Base-by-base conservation (phyloP, 2,329 filamentous ascomycete species). In the Monilinia fructigena region DNA sequence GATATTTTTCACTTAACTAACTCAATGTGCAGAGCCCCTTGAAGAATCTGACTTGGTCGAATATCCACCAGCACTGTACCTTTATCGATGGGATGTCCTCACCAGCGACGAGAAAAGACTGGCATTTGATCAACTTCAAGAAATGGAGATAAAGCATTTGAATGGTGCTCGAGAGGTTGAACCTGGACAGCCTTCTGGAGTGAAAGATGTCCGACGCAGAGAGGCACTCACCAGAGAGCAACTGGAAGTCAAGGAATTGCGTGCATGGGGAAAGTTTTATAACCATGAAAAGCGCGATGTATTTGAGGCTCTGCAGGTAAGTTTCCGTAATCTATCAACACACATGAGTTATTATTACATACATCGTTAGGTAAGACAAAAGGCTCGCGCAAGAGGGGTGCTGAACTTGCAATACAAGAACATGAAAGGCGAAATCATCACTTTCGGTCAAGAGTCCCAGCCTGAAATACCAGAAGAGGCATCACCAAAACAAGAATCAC, bases 71-170 rank as follows among this genome's bases (percentile, higher is more conserved):
- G n/a, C 47, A 50, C 47, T 26, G 14, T 50, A 50, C 47, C 47
- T 50, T 23, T 50, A 50, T 5, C 20, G 4, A n/a, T 50, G 47
- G 47, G n/a, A 50, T 12, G n/a, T 23, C 5, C 47, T 50, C 4
- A 11, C 11, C n/a, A 1, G 0, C 1, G 4, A 12, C 3, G 47
- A 26, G n/a, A 50, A 8, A 26, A 50, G 12, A 5, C 4, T 1
- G n/a, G 47, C 47, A 50, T 23, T 26, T n/a, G n/a, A 12, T 3
- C n/a, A 50, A 23, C 47, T 50, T 50, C 47, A 50, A 50, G n/a
- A 50, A 14, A n/a, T 50, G n/a, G 47, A 50, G 10, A 26, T 26
- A 11, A 26, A 12, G 2, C 10, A 50, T 12, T 26, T n/a, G 47
- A 50, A 50, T 14, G 10, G n/a, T 8, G n/a, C 12, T 26, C 2